Evolutionary conservation across 2,329 filamentous ascomycete species (phyloP), one percentile per base, ranked within the genome.

Genomic region (Alternaria arborescens): DNA sequence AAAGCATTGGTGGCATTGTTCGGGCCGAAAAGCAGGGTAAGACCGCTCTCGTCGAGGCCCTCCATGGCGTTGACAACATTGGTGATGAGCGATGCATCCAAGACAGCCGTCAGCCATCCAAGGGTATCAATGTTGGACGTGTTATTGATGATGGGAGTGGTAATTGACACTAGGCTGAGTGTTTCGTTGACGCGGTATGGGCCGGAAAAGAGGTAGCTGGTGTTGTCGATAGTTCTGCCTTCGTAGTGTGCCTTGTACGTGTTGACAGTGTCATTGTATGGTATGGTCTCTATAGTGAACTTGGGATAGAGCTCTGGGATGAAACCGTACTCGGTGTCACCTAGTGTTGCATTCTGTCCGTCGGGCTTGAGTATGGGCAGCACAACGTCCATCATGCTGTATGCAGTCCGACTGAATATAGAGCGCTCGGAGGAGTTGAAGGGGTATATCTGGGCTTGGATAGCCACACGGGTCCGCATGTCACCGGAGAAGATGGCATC

Each of bases 21-120:
- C 1, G 93, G 90, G 0, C 91, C 91, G 42, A 95, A 80, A 6
- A 96, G 75, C 24, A 96, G 80, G 2, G 91, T 88, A 16, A 89
- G 79, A 6, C 92, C 93, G 0, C 88, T 91, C 0, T 83, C 75
- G 24, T 88, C 91, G 8, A 97, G 74, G 1, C 92, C 92, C 75
- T 93, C 91, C 2, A 83, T 80, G 2, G 89, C 90, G 18, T 81
- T 78, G 26, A 89, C 81, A 1, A 93, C 85, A 44, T 84, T 78
- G n/a, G 88, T 81, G 4, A 95, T 82, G 1, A 90, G 84, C 4
- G 81, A 80, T 2, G 89, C 89, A 57, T 91, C 87, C 56, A 91
- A 85, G n/a, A 97, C 83, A 2, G 94, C 81, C 1, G 93, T 97
- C 81, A 97, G 86, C 82, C 93, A 97, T 2, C 92, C 94, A 5